Evolutionary conservation across 495 filamentous ascomycete species (phyloP).

Genomic region (Aspergillus kassunensis): DNA sequence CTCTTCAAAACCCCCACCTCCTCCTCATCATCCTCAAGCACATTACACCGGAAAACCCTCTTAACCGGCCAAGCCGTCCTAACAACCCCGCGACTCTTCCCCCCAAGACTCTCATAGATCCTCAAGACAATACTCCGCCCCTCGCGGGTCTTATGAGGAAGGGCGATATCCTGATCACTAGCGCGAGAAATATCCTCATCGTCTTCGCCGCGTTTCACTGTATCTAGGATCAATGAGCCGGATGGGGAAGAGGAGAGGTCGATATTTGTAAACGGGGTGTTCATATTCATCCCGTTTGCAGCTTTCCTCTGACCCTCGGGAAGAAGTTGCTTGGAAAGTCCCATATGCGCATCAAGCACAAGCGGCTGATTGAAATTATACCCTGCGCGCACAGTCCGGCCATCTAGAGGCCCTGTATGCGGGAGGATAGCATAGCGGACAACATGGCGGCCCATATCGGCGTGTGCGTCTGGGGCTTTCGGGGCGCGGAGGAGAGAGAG

Average conservation of each 20-base stretch:
- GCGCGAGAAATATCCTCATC: slow-evolving; percentile 90
- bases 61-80: slow-evolving; percentile 63
- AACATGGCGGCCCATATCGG: slow-evolving; percentile 89
- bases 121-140: slow-evolving; percentile 78
- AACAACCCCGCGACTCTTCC: slow-evolving; percentile 64
- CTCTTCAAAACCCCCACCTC: slow-evolving; percentile 41
- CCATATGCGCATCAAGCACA: slow-evolving; percentile 29
- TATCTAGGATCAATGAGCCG: slow-evolving; percentile 62
- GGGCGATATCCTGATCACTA: slow-evolving; percentile 45
- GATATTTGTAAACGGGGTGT: slow-evolving; percentile 43
- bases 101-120: slow-evolving; percentile 89
- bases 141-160: slow-evolving; percentile 51
- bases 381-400: slow-evolving; percentile 74
- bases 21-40: slow-evolving; percentile 58
- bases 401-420: slow-evolving; percentile 66
- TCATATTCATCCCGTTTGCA: no score
- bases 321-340: no score
- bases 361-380: slow-evolving; percentile 89
- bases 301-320: background rate
- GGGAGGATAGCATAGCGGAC: slow-evolving; percentile 92
- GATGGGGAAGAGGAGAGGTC: slow-evolving; percentile 53
- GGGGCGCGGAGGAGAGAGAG: slow-evolving; percentile 83
- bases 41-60: slow-evolving; percentile 75
- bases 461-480: slow-evolving; percentile 94
- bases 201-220: slow-evolving; percentile 90